Base-by-base conservation (phyloP, 2,329 filamentous ascomycete genomes). In the Talaromyces verruculosus region DNA sequence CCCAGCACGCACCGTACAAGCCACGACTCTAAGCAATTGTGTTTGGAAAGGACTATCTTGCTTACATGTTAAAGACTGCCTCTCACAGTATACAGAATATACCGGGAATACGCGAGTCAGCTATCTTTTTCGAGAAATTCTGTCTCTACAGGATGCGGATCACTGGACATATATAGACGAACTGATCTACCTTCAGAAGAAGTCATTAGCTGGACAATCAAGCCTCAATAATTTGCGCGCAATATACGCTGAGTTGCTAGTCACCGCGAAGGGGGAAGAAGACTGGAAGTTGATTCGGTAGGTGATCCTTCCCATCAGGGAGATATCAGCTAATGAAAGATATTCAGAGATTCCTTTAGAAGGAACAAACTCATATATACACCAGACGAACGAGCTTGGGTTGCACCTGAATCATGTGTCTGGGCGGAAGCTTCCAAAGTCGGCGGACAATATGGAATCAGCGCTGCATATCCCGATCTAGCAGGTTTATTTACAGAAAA, bases 71-170 rank as follows among this genome's bases (percentile, higher is more conserved):
- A 61, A 25, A 49, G 28, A 49, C 19, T 45, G 37, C 41, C 59
- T 61, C 59, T 28, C 28, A 49, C 28, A 41, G 8, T 61, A 61
- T 49, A 6, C 59, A 13, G 59, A 61, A 17, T 61, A 61, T 22
- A n/a, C 37, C 11, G 39, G 45, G 33, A 61, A 61, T 22, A 15
- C 41, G 8, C 41, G 41, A 35, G 41, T 61, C 28, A 33, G 28
- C 41, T 49, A n/a, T 61, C 41, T 61, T 19, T 61, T 61, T 45
- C 22, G n/a, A 49, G 59, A 61, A 4, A 61, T 61, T 47, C 59
- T 61, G 5, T 25, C 5, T 17, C 4, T 61, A 8, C n/a, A 17
- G n/a, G 59, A 61, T 33, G 59, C 59, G 11, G 13, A 10, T 28
- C 35, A 19, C 49, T 19, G 13, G 47, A 51, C 47, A 11, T 51